phyloP scores from a whole-genome alignment of 202 grass and related monocot genomes.

The Panicum virgatum region DNA sequence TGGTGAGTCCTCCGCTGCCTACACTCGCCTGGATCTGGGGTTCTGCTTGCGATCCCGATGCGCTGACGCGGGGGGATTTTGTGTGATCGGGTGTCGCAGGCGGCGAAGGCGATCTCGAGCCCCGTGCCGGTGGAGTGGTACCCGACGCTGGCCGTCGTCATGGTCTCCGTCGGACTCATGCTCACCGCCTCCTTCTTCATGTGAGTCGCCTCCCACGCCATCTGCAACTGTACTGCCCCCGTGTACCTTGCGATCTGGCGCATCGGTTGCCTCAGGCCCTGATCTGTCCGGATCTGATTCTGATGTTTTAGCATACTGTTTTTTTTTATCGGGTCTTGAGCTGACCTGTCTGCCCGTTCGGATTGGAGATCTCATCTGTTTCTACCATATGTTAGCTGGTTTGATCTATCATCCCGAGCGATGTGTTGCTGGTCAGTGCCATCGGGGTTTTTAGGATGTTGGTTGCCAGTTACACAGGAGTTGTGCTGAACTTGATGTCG shows the following conservation, averaged over 20 bases:
- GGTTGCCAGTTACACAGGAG: too few relatives aligned
- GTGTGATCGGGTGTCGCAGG: conserved; percentile 48
- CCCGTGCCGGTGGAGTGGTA: conserved; percentile 89
- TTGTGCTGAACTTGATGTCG: too few relatives aligned
- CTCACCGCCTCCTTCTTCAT: conserved; percentile 96
- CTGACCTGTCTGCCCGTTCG: neutral
- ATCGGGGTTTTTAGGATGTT: too few relatives aligned
- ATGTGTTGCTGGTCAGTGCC: too few relatives aligned
- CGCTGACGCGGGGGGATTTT: neutral
- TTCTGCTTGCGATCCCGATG: neutral
- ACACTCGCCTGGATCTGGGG: neutral
- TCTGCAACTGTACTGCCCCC: neutral
- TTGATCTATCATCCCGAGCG: neutral
- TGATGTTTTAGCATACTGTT: neutral
- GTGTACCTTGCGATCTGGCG: neutral
- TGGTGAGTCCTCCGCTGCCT: conserved; percentile 22
- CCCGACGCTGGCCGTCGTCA: conserved; percentile 72
- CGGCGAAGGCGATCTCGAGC: conserved; percentile 83
- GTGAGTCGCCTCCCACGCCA: conserved; percentile 30
- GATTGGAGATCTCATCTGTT: conserved; percentile 15
- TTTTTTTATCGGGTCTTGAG: neutral
- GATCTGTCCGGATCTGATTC: conserved; percentile 15
- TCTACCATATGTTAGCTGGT: too few relatives aligned
- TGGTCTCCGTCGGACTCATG: conserved; percentile 74
- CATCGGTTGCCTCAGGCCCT: neutral